Evolutionary conservation across 2,329 filamentous ascomycete species (phyloP).

Genomic region (Calonectria hongkongensis): DNA sequence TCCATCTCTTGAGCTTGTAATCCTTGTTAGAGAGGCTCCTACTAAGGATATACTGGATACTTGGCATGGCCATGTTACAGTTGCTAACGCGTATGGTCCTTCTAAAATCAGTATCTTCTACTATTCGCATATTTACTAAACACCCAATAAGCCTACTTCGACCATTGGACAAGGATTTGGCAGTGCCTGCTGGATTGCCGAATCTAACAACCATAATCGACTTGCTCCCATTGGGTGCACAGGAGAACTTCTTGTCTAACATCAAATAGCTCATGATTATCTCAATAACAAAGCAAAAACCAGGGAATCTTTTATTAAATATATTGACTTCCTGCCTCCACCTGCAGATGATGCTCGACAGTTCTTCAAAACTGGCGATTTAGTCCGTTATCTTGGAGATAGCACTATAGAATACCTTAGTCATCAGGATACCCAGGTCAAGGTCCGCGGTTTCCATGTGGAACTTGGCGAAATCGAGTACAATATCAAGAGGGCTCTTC

Average conservation of each 20-base stretch:
- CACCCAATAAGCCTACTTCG: background rate
- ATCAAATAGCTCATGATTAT: constrained; percentile 51
- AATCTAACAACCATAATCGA: constrained; percentile 31
- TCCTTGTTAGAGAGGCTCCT: constrained; percentile 43
- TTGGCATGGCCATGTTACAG: constrained; percentile 28
- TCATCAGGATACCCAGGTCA: constrained; percentile 55
- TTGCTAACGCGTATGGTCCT: constrained; percentile 40
- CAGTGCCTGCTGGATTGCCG: constrained; percentile 21
- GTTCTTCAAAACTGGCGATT: constrained; percentile 61
- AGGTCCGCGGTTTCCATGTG: constrained; percentile 57
- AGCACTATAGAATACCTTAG: constrained; percentile 54
- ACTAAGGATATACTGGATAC: constrained; percentile 32
- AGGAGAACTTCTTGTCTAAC: constrained; percentile 52
- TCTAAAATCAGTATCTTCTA: constrained; percentile 38
- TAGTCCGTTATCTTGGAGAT: constrained; percentile 50
- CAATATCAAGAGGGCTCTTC: constrained; percentile 34
- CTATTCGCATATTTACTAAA: constrained; percentile 26
- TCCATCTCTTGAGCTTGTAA: constrained; percentile 27
- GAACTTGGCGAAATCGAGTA: constrained; percentile 57
- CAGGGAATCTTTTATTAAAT: constrained; percentile 41
- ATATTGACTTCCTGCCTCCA: background rate
- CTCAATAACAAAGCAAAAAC: constrained; percentile 35
- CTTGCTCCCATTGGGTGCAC: constrained; percentile 51
- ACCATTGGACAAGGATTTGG: constrained; percentile 28
- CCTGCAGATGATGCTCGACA: background rate